Base-by-base conservation (phyloP, 768 basidiomycete species). In the Trametes cingulata region DNA sequence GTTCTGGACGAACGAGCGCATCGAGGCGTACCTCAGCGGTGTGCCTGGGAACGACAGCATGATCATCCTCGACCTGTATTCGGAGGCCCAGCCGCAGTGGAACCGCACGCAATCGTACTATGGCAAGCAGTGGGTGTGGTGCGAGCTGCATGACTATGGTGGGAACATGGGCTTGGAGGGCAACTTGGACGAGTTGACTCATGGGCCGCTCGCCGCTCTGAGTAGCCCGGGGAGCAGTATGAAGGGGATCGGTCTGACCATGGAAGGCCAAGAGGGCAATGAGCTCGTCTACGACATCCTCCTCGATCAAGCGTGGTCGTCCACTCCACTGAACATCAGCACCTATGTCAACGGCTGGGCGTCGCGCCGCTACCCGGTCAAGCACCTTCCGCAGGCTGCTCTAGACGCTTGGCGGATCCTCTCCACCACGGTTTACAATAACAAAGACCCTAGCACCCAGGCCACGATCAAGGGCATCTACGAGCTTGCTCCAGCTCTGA, bases 81-180 rank as follows among this genome's bases (percentile, higher is more conserved):
- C 71, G 53, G 77, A 78, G 61, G 75, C 72, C 0, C 66, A 71
- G 41, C 77, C 77, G 39, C 76, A 77, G 58, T 78, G 77, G 77
- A 69, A 78, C 59, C 69, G 77, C 39, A 71, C 78, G 20, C 59
- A 67, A 55, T 68, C 71, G 0, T 78, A 77, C 64, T 76, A 70
- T 39, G 77, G 77, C 5, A 78, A 76, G 50, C 62, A 68, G 19
- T 78, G 77, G 77, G 65, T 77, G 14, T 78, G 77, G 77, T 77
- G 77, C 66, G 67, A 77, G 58, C 69, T 78, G 4, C 77, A 78
- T 46, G 71, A 73, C 60, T 76, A 64, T 54, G 77, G 77, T 36
- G 76, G 77, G 7, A 76, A 69, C 43, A 71, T 76, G 68, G 77
- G 75, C 8, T 41, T 75, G 52, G 74, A 76, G 71, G 77, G 65